Base-by-base conservation (phyloP, 176 grass and related monocot genomes). In the Oryza coarctata region DNA sequence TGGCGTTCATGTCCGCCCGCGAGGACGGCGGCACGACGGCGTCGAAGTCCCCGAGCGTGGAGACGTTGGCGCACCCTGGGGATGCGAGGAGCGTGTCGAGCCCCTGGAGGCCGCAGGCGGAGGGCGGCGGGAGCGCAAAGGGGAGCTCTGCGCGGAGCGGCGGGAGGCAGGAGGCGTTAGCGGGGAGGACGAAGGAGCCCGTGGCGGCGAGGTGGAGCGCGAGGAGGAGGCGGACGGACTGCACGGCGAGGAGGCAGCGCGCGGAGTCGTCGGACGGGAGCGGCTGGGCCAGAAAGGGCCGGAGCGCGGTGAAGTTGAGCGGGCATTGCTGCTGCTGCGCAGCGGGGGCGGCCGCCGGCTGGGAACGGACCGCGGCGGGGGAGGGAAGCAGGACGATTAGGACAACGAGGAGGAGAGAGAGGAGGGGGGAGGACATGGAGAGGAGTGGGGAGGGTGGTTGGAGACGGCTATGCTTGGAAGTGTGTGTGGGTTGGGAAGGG, bases 261-360 rank as follows among this genome's bases (percentile, higher is more conserved):
- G 81, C 63, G 63, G 70, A 23, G 63, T 67, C 25, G 78, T 81
- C 62, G 3, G 81, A 3, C 2, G 86, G 77, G 28, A 41, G 29
- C 79, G 52, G 23, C 75, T 68, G 30, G 1, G 63, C 12, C 35
- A 85, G 71, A 84, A 76, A 91, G 12, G 85, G 81, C 4, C 35
- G 50, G 5, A 91, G 76, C 28, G 91, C 75, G 25, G 81, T 88
- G 90, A 98, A 91, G 87, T 95, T 86, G 3, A 98, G 90, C 6
- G 90, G 92, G 82, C 96, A 97, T 77, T 83, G 63, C 47, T 17
- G 26, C 39, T 41, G 76, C 31, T 10, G 41, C 49, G 41, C 7
- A n/a, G 65, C n/a, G 14, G 63, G 6, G 2, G 76, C 4, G 1
- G 28, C 1, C 22, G 39, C 18, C 65, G 33, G 71, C 14, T 93